Conservation (phyloP, 2,329 filamentous ascomycete species). For the Sarocladiaceae sp. region DNA sequence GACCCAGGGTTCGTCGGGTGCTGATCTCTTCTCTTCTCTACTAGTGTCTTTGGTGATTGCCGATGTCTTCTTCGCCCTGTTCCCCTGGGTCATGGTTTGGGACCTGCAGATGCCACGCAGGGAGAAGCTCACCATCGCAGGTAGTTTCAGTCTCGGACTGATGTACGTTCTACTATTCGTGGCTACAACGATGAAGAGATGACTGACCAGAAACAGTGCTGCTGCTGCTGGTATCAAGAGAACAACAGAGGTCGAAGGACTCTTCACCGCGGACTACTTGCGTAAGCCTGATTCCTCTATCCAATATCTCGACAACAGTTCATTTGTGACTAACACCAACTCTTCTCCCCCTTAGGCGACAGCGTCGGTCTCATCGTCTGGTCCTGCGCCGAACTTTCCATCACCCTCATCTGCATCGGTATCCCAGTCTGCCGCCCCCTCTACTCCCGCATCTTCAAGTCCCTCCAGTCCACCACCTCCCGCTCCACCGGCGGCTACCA, state of each 20-base stretch:
- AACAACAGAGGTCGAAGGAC: constrained; percentile 16
- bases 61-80: constrained; percentile 29
- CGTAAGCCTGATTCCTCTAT: constrained; percentile 1
- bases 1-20: background rate
- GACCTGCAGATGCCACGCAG: constrained; percentile 32
- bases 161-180: constrained; percentile 21
- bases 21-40: too few relatives aligned
- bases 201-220: constrained; percentile 5
- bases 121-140: constrained; percentile 32
- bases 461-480: constrained; percentile 11
- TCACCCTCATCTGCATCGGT: constrained; percentile 31
- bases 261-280: constrained; percentile 14
- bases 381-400: constrained; percentile 30
- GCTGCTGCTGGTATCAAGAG: constrained; percentile 15
- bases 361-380: constrained; percentile 28
- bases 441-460: constrained; percentile 19
- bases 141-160: constrained; percentile 31
- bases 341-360: constrained; percentile 19
- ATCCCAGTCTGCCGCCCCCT: constrained; percentile 32
- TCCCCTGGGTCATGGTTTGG: constrained; percentile 37
- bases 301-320: constrained; percentile 6
- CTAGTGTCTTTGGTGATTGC: constrained; percentile 14
- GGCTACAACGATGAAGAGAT: constrained; percentile 1
- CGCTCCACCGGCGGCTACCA: constrained; percentile 12
- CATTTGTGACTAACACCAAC: background rate